Evolutionary conservation across 2,329 filamentous ascomycete species (phyloP).

Genomic region (Corynespora cassiicola): DNA sequence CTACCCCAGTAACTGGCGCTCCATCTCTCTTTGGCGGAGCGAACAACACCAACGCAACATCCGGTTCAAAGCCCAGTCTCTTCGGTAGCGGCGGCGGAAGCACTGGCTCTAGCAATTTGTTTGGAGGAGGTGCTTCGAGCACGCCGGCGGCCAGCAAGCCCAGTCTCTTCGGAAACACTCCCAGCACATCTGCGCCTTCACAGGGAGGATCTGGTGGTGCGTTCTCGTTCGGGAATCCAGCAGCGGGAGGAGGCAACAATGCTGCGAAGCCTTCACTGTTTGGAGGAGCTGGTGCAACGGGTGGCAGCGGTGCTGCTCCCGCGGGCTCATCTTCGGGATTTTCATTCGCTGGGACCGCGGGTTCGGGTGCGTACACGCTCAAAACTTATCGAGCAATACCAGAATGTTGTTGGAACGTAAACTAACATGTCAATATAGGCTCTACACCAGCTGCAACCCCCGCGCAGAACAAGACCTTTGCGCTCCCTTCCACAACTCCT

Average conservation of each 20-base stretch:
- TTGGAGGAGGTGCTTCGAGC: constrained; percentile 32
- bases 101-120: constrained; percentile 24
- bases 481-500: constrained; percentile 46
- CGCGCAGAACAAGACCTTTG: constrained; percentile 43
- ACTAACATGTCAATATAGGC: constrained; percentile 11
- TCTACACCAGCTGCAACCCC: constrained; percentile 40
- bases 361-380: constrained; percentile 18
- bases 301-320: constrained; percentile 16
- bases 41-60: constrained; percentile 19
- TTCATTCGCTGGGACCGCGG: constrained; percentile 16
- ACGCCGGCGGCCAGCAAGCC: constrained; percentile 37
- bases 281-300: constrained; percentile 20
- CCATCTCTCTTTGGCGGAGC: constrained; percentile 35
- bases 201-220: constrained; percentile 7
- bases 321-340: constrained; percentile 22
- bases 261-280: constrained; percentile 33
- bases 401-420: neutral
- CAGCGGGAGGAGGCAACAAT: constrained; percentile 22
- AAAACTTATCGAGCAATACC: neutral
- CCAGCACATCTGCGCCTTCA: constrained; percentile 29
- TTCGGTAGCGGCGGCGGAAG: constrained; percentile 21
- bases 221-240: constrained; percentile 14
- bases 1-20: constrained; percentile 11
- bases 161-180: constrained; percentile 32
- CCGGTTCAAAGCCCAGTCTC: constrained; percentile 22